phyloP scores from a whole-genome alignment of 192 early-diverging fungal genomes.

The Entomortierella parvispora region DNA sequence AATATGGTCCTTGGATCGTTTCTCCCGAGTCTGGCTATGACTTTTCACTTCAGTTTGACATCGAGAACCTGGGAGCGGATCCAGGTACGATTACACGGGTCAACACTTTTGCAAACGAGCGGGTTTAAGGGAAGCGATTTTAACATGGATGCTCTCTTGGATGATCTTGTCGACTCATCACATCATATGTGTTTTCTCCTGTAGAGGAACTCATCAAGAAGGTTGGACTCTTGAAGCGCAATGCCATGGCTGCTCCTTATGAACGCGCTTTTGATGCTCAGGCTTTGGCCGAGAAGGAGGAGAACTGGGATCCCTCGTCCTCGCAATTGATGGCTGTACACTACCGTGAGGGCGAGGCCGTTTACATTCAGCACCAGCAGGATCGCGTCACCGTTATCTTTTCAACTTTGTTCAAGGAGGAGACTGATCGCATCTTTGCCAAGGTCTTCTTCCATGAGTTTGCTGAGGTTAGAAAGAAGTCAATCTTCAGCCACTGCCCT shows the following conservation, averaged over 20 bases:
- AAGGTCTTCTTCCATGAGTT: slow-evolving; percentile 99
- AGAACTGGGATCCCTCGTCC: slow-evolving; percentile 73
- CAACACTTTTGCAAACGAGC: not conserved
- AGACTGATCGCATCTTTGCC: slow-evolving; percentile 95
- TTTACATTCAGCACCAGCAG: slow-evolving; percentile 88
- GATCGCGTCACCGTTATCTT: slow-evolving; percentile 97
- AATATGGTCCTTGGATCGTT: slow-evolving; percentile 81
- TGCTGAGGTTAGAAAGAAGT: slow-evolving; percentile 52
- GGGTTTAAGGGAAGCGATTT: too few species aligned
- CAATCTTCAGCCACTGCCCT: slow-evolving; percentile 90
- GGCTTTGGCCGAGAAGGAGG: slow-evolving; percentile 74
- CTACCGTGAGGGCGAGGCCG: slow-evolving; percentile 94
- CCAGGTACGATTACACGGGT: slow-evolving; percentile 60
- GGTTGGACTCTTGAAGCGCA: slow-evolving; percentile 91
- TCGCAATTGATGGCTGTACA: slow-evolving; percentile 88
- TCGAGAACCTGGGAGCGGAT: slow-evolving; percentile 80
- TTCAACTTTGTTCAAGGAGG: slow-evolving; percentile 96
- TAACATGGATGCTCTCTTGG: too few species aligned
- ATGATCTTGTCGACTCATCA: too few species aligned
- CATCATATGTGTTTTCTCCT: slow-evolving; percentile 14
- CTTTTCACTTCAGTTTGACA: slow-evolving; percentile 85
- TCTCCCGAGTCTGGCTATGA: slow-evolving; percentile 76
- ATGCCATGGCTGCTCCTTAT: slow-evolving; percentile 94
- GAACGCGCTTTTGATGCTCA: slow-evolving; percentile 90
- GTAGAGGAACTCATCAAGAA: slow-evolving; percentile 80